Evolutionary conservation across 1,284 basidiomycete genomes (phyloP).

Genomic region (Ganoderma leucocontextum): DNA sequence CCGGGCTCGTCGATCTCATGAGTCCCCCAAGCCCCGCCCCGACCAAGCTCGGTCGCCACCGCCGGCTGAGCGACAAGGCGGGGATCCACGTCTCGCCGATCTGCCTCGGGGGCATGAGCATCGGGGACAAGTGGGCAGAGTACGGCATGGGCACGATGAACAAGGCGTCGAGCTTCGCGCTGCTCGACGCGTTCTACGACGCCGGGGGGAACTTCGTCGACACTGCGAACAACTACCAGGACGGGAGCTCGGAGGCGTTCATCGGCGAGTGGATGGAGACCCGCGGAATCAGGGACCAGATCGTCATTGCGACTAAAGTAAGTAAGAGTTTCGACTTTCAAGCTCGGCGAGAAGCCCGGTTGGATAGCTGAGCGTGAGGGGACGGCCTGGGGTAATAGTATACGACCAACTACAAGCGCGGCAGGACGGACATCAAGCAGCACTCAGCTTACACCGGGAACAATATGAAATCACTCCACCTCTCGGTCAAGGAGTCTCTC

Average conservation of each 20-base stretch:
- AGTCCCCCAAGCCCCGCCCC: constrained; percentile 3
- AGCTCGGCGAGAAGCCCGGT: not conserved
- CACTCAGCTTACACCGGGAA: constrained; percentile 50
- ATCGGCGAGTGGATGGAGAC: constrained; percentile 67
- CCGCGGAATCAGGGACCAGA: constrained; percentile 60
- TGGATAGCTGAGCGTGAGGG: not conserved
- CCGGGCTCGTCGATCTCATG: not conserved
- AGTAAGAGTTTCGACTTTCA: not conserved
- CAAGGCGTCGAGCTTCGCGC: constrained; percentile 48
- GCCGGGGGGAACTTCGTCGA: constrained; percentile 65
- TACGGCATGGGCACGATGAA: constrained; percentile 47
- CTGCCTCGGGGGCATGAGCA: constrained; percentile 57
- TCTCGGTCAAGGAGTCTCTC: constrained; percentile 54
- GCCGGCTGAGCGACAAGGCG: constrained; percentile 48
- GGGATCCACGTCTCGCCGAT: constrained; percentile 55
- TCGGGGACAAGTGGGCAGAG: constrained; percentile 52
- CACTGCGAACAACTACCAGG: constrained; percentile 55
- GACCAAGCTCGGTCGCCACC: constrained; percentile 49
- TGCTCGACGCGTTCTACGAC: constrained; percentile 57
- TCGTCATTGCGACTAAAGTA: constrained; percentile 64
- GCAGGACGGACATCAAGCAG: constrained; percentile 32
- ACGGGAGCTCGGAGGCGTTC: constrained; percentile 53
- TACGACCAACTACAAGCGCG: constrained; percentile 36
- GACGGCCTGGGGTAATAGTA: constrained; percentile 7
- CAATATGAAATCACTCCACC: constrained; percentile 50